These are phyloP conservation scores for Taxillus chinensis DNA, from an alignment of 164 flowering plant species.

Conservation along the genomic window DNA sequence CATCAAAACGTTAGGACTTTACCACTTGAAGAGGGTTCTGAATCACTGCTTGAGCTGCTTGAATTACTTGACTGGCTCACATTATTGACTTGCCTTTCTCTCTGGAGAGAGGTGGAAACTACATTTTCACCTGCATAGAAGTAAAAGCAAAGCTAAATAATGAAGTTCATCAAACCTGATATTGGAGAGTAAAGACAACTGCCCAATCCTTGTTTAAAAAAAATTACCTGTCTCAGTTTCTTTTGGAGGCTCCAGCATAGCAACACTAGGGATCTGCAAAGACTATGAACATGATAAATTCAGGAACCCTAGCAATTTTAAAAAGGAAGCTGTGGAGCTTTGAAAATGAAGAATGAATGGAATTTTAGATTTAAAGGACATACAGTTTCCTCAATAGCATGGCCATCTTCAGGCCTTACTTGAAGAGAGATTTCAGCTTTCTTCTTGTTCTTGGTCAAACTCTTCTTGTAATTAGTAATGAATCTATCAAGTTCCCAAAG, in stretches of 20 bases:
- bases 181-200: background rate
- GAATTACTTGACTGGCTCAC: constrained; percentile 30
- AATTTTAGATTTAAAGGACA: constrained; percentile 5
- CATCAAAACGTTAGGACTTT: constrained; percentile 1
- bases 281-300: background rate
- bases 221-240: constrained; percentile 30
- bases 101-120: constrained; percentile 12
- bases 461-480: constrained; percentile 57
- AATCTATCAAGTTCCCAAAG: constrained; percentile 88
- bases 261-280: constrained; percentile 27
- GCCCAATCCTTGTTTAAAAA: background rate
- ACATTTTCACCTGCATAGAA: constrained; percentile 19
- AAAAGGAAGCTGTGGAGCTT: background rate
- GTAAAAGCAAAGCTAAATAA: background rate
- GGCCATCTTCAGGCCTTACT: constrained; percentile 22
- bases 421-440: constrained; percentile 43
- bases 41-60: constrained; percentile 35
- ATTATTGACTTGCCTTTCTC: constrained; percentile 17
- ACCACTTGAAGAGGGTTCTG: constrained; percentile 45
- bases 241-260: constrained; percentile 15
- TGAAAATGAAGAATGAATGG: background rate
- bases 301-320: background rate
- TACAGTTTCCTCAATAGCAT: constrained; percentile 17
- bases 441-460: constrained; percentile 52
- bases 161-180: background rate